A percentile compares a stretch with the other conserved stretches of the same genome.
Evolutionary conservation across 1,284 basidiomycete genomes (phyloP).

Genomic region (Irpex sp.): DNA sequence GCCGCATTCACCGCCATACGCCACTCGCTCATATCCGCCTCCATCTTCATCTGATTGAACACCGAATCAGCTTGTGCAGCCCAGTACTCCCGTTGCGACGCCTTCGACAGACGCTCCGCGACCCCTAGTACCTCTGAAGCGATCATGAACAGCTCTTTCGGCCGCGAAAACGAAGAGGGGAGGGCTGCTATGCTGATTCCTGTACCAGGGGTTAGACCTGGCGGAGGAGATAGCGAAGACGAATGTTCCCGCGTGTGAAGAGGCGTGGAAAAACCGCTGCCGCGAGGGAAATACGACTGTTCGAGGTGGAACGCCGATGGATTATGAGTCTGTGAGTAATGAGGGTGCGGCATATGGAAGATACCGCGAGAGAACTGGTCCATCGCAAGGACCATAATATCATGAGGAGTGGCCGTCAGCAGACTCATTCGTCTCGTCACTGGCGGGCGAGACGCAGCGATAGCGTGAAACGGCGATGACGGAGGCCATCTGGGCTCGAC

Average conservation of each 20-base stretch:
- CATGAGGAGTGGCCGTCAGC: slow-evolving; percentile 39
- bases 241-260: background rate
- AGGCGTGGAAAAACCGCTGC: slow-evolving; percentile 9
- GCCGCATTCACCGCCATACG: slow-evolving; percentile 40
- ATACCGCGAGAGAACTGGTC: slow-evolving; percentile 67
- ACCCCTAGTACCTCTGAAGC: slow-evolving; percentile 57
- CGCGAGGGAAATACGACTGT: slow-evolving; percentile 7
- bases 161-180: slow-evolving; percentile 42
- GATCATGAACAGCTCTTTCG: slow-evolving; percentile 57
- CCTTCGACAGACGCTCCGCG: slow-evolving; percentile 46
- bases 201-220: no score
- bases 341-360: slow-evolving; percentile 64
- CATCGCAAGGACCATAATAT: slow-evolving; percentile 55
- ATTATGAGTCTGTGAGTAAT: slow-evolving; percentile 18
- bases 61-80: slow-evolving; percentile 57
- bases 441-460: slow-evolving; percentile 48
- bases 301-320: no score
- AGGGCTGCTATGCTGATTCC: no score
- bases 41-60: slow-evolving; percentile 60
- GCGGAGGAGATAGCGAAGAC: background rate
- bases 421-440: slow-evolving; percentile 49
- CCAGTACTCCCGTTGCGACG: slow-evolving; percentile 49
- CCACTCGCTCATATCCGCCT: slow-evolving; percentile 44
- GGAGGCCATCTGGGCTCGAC: slow-evolving; percentile 48
- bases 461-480: slow-evolving; percentile 51